Evolutionary conservation across 495 filamentous ascomycete genomes (phyloP), one percentile per base, ranked within the genome.

Genomic region (Penicillium canescens): DNA sequence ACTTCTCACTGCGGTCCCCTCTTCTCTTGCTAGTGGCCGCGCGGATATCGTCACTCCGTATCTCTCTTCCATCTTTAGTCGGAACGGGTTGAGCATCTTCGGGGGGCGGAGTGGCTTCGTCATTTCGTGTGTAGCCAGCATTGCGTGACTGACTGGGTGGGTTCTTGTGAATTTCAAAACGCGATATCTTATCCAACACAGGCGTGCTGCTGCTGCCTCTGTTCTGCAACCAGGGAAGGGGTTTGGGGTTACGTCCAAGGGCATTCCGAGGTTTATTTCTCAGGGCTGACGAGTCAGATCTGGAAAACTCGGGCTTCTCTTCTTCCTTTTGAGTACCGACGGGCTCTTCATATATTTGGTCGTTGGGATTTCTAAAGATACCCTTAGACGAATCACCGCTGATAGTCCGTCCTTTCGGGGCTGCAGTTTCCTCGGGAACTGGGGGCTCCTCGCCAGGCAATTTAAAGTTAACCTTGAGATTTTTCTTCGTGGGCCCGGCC

Each of bases 261-360:
- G 83, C 75, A 59, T 87, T 87, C 54, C 81, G 82, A 9, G 76
- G 69, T 48, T 78, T 82, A 21, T 68, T 59, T 43, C 61, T 67
- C 40, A 83, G 62, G 13, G 86, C 81, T 28, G 83, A 83, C 9
- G 79, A 79, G 28, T 74, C 70, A 3, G 69, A 69, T 43, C 53
- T 63, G 12, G 69, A 67, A 43, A 75, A 72, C 40, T 62, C 55
- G 40, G 63, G 62, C 8, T 73, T 53, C 59, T 74, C 59, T 60
- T 69, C 56, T 23, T 61, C 63, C 14, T 47, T 56, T 21, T 54
- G 56, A 31, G 67, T 49, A 40, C 77, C 72, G 47, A 86, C 80
- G 3, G 88, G 86, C 56, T 96, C 92, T 68, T 96, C 91, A 74
- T 89, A 96, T 45, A 96, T 96, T 57, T 92, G 85, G 54, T 95